phyloP scores from a whole-genome alignment of 139 green algal species.

The Tetraselmis chui region DNA sequence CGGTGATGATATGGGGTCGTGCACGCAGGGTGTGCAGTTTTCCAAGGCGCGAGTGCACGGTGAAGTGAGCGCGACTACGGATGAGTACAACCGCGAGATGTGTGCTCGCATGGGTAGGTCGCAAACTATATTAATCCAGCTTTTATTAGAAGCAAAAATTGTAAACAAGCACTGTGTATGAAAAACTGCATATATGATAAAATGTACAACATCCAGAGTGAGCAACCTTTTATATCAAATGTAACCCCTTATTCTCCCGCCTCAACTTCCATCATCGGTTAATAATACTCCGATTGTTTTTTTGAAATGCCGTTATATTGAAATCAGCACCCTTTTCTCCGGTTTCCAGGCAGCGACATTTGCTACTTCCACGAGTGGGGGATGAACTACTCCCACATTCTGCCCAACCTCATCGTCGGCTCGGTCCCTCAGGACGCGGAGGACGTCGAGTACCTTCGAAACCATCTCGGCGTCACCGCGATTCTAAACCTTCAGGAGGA shows the following conservation, averaged over 20 bases:
- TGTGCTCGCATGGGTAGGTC: not conserved
- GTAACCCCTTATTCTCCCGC: no score
- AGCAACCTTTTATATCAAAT: no score
- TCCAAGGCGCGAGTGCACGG: not conserved
- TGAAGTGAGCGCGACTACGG: not conserved
- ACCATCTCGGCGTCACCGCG: not conserved
- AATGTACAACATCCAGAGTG: no score
- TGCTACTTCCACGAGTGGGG: slow-evolving; percentile 4
- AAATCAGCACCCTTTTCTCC: not conserved
- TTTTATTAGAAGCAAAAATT: no score
- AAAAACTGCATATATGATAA: no score
- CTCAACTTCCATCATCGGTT: no score
- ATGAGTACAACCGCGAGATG: slow-evolving; percentile 5
- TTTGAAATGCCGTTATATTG: not conserved
- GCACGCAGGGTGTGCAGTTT: not conserved
- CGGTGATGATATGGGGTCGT: no score
- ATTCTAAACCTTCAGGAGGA: slow-evolving; percentile 7
- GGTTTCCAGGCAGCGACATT: not conserved
- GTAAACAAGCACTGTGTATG: no score
- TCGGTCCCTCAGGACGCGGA: not conserved
- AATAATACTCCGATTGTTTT: no score
- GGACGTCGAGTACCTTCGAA: slow-evolving; percentile 6
- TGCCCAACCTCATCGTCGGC: slow-evolving; percentile 11
- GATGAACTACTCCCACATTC: slow-evolving; percentile 11
- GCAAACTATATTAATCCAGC: no score